Conservation (phyloP, 208 protist genomes). For the Trypanosoma cruzi region DNA sequence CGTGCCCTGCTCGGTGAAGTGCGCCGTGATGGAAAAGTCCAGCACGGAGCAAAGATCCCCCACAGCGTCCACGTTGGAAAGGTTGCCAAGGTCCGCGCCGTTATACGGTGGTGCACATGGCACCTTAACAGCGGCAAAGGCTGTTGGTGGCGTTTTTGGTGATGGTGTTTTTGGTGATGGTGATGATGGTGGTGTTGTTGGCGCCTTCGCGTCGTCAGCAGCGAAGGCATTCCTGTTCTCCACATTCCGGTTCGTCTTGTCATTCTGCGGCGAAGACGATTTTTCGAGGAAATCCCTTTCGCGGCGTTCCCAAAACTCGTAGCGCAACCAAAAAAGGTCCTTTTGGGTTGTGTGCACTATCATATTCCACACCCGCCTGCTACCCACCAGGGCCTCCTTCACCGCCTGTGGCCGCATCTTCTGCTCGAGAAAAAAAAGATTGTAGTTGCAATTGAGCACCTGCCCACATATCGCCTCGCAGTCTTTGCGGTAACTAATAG, state of each 20-base stretch:
- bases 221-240: conserved; percentile 4
- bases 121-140: not conserved
- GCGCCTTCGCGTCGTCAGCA: not conserved
- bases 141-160: too few relatives aligned
- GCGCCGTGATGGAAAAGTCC: conserved; percentile 74
- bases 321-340: conserved; percentile 80
- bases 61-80: conserved; percentile 50
- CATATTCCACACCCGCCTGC: conserved; percentile 83
- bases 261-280: not conserved
- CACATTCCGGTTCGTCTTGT: not conserved
- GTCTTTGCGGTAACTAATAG: conserved; percentile 75
- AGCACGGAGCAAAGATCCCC: conserved; percentile 68
- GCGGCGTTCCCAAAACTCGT: conserved; percentile 86
- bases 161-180: too few relatives aligned
- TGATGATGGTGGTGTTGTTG: too few relatives aligned
- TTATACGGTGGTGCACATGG: conserved; percentile 11
- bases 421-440: conserved; percentile 74
- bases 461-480: conserved; percentile 86
- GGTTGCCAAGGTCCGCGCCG: conserved; percentile 7
- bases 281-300: not conserved
- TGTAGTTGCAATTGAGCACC: conserved; percentile 89
- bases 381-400: conserved; percentile 61
- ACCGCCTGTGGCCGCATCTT: conserved; percentile 43
- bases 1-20: conserved; percentile 71
- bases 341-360: conserved; percentile 83